Base-by-base conservation (phyloP, 1,284 basidiomycete genomes). In the Stygiomarasmius scandens region DNA sequence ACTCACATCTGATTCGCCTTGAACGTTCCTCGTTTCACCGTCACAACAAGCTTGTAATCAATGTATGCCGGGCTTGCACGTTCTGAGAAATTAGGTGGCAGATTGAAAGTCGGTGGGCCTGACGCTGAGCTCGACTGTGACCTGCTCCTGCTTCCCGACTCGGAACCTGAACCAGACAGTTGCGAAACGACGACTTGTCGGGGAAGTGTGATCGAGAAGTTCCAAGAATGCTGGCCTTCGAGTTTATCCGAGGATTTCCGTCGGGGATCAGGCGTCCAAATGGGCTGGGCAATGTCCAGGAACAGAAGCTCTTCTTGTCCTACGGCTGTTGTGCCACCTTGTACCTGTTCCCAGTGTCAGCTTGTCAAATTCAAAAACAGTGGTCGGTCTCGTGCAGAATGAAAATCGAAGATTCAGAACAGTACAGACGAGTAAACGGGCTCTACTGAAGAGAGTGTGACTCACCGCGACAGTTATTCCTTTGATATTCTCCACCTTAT, bases 1-100 rank as follows among this genome's bases (percentile, higher is more conserved):
- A 64, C 74, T 34, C 61, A 81, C 80, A 66, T 73, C 48, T 75
- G 70, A 56, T 79, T 74, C 0, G 74, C 70, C 62, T 68, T 77
- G 52, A 85, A 63, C 16, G 74, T 67, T 0, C 77, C 75, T 23
- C 80, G 74, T 64, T 75, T 79, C 34, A 84, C 65, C 1, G 73
- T 81, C 14, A 81, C 77, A 2, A 76, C 63, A 11, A 84, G 61
- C 54, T 72, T 74, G 64, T 85, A 85, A 49, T 84, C 78, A 32
- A 85, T 74, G 51, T 78, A 77, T 8, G 73, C 76, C 3, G 75
- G 72, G 50, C 75, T 76, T 2, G 74, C 74, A 25, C 73, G 66
- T 63, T 84, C 80, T 0, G 76, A 74, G 58, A 83, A 80, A 46
- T 71, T 76, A n/a, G 80, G 77, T 3, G 82, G 82, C 4, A 81